Conservation (phyloP, 208 protist genomes). For the Trypanosoma cruzi region DNA sequence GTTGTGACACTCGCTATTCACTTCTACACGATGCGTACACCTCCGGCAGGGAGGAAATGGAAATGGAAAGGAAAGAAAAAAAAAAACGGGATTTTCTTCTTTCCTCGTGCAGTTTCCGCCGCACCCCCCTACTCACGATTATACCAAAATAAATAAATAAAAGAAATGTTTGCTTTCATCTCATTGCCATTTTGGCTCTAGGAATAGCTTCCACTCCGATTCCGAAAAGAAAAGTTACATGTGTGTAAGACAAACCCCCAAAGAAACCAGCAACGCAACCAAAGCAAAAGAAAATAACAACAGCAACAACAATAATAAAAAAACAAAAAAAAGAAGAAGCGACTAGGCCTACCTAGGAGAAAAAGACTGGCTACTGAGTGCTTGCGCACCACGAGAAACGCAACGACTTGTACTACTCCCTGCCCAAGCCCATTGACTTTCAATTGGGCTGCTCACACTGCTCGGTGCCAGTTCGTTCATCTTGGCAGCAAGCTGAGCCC, state of each 20-base stretch:
- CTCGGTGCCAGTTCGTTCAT: constrained; percentile 60
- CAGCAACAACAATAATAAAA: not conserved
- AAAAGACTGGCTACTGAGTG: not conserved
- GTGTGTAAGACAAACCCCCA: not conserved
- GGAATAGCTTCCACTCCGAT: not conserved
- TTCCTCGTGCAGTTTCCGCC: too few species aligned
- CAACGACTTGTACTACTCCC: not conserved
- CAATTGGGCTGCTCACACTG: not conserved
- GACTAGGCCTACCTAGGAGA: constrained; percentile 9
- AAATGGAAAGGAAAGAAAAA: too few species aligned
- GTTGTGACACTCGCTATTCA: too few species aligned
- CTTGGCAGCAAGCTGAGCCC: constrained; percentile 54
- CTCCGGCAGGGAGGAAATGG: too few species aligned
- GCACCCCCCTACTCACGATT: not conserved
- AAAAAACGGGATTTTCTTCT: too few species aligned
- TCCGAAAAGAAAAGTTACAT: not conserved
- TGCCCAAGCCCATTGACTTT: not conserved
- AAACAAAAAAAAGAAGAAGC: not conserved
- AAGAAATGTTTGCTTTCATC: not conserved
- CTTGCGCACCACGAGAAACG: constrained; percentile 4
- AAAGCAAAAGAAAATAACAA: not conserved
- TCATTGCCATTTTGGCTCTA: not conserved
- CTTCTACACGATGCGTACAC: too few species aligned
- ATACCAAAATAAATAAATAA: too few species aligned
- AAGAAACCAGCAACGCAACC: not conserved